Evolutionary conservation across 2,329 filamentous ascomycete genomes (phyloP).

Genomic region (Diplodia sapinea): DNA sequence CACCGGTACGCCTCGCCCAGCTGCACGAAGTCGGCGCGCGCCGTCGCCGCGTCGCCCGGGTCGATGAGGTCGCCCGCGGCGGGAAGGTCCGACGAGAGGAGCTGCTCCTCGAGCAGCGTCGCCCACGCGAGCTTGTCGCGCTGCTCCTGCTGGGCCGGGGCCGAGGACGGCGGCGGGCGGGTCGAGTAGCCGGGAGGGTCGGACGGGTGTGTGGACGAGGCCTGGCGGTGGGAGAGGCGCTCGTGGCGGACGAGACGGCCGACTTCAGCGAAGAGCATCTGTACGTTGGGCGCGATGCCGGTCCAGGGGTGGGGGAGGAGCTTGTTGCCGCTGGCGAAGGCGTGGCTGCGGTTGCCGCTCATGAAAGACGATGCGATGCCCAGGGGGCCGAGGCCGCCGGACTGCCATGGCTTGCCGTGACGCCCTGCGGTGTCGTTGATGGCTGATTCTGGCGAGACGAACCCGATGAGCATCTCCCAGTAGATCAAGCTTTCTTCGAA

Average conservation of each 20-base stretch:
- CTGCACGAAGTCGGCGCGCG: constrained; percentile 59
- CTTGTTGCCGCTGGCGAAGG: constrained; percentile 45
- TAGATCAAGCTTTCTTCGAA: constrained; percentile 63
- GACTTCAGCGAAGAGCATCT: constrained; percentile 54
- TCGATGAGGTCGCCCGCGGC: constrained; percentile 56
- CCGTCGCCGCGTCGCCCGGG: constrained; percentile 59
- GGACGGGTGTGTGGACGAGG: no score
- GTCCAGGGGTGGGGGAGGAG: constrained; percentile 58
- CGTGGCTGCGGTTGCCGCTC: constrained; percentile 19
- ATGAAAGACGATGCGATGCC: constrained; percentile 28
- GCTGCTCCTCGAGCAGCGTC: constrained; percentile 54
- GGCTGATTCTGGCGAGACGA: constrained; percentile 53
- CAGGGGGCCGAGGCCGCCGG: constrained; percentile 18
- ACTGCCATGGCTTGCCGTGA: constrained; percentile 24
- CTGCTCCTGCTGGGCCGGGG: constrained; percentile 37
- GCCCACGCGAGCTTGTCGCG: constrained; percentile 48
- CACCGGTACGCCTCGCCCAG: constrained; percentile 61
- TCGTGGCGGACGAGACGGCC: constrained; percentile 52
- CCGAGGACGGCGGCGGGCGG: background rate
- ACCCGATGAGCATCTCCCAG: constrained; percentile 65
- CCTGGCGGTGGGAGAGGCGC: constrained; percentile 33
- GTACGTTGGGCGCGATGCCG: constrained; percentile 53
- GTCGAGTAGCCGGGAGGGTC: constrained; percentile 12
- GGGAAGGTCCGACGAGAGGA: constrained; percentile 56
- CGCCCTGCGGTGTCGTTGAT: constrained; percentile 15